Evolutionary conservation across 1,284 basidiomycete genomes (phyloP).

Genomic region (Ganoderma boninense): DNA sequence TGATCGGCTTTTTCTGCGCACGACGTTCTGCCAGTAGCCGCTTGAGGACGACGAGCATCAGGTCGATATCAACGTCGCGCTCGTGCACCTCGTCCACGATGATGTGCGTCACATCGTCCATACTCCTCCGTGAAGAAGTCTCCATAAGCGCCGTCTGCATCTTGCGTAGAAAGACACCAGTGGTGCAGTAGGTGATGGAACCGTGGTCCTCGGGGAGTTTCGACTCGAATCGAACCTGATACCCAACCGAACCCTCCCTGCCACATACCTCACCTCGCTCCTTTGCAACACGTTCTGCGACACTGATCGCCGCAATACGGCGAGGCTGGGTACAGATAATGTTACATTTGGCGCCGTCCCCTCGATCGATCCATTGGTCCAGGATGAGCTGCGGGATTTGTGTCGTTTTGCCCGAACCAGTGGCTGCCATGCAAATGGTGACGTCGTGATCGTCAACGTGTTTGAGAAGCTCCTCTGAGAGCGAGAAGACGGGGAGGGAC

Average conservation of each 20-base stretch:
- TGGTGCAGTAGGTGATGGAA: conserved; percentile 93
- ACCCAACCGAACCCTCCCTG: conserved; percentile 74
- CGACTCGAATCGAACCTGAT: conserved; percentile 93
- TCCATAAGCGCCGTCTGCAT: conserved; percentile 82
- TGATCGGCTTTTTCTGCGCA: conserved; percentile 79
- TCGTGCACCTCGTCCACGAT: conserved; percentile 98
- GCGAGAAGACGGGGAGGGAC: conserved; percentile 78
- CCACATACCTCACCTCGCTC: conserved; percentile 87
- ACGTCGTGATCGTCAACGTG: conserved; percentile 87
- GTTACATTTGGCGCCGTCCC: conserved; percentile 88
- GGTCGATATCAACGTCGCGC: conserved; percentile 94
- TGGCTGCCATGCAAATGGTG: conserved; percentile 94
- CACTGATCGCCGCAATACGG: conserved; percentile 91
- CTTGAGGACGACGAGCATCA: conserved; percentile 92
- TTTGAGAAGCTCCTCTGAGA: conserved; percentile 70
- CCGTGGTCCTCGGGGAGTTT: conserved; percentile 87
- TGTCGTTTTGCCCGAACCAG: conserved; percentile 96
- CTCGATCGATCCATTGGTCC: conserved; percentile 83
- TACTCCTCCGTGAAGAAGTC: conserved; percentile 48
- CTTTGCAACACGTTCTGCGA: conserved; percentile 91
- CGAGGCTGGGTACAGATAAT: conserved; percentile 95
- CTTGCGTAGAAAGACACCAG: conserved; percentile 89
- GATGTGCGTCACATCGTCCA: conserved; percentile 92
- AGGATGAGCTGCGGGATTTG: conserved; percentile 95
- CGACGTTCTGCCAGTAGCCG: conserved; percentile 83